Percentiles rank a stretch among this genome's conserved stretches.
phyloP scores from a whole-genome alignment of 345 rosid species.

The Linum trigynum region DNA sequence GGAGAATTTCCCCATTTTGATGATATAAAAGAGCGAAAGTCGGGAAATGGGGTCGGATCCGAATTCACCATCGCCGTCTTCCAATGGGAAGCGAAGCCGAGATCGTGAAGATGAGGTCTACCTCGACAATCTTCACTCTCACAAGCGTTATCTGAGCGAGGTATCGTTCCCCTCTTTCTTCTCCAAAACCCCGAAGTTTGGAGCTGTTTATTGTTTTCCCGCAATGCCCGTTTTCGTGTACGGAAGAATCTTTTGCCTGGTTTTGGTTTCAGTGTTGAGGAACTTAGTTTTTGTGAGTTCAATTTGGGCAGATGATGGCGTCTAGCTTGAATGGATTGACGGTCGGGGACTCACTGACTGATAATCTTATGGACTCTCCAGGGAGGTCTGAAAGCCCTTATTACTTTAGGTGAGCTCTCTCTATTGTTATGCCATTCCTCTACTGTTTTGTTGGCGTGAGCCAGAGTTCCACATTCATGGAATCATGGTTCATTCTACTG shows the following conservation, averaged over 20 bases:
- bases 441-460: neutral
- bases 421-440: neutral
- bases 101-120: slow-evolving; percentile 96
- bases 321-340: slow-evolving; percentile 89
- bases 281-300: neutral
- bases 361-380: slow-evolving; percentile 77
- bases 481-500: neutral
- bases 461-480: neutral
- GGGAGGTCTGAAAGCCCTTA: slow-evolving; percentile 51
- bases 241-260: neutral
- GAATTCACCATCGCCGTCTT: slow-evolving; percentile 36
- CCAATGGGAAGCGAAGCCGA: slow-evolving; percentile 64
- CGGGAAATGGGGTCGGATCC: slow-evolving; percentile 28
- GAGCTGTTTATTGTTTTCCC: neutral
- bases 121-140: slow-evolving; percentile 82
- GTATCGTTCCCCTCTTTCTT: slow-evolving; percentile 21
- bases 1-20: neutral
- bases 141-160: slow-evolving; percentile 95
- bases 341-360: slow-evolving; percentile 78
- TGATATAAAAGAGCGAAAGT: neutral
- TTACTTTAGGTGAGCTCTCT: slow-evolving; percentile 31
- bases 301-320: slow-evolving; percentile 69
- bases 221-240: neutral
- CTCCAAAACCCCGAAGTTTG: neutral
- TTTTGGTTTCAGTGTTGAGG: neutral